Evolutionary conservation across 768 basidiomycete species (phyloP).

Genomic region (Cubamyces lactineus): DNA sequence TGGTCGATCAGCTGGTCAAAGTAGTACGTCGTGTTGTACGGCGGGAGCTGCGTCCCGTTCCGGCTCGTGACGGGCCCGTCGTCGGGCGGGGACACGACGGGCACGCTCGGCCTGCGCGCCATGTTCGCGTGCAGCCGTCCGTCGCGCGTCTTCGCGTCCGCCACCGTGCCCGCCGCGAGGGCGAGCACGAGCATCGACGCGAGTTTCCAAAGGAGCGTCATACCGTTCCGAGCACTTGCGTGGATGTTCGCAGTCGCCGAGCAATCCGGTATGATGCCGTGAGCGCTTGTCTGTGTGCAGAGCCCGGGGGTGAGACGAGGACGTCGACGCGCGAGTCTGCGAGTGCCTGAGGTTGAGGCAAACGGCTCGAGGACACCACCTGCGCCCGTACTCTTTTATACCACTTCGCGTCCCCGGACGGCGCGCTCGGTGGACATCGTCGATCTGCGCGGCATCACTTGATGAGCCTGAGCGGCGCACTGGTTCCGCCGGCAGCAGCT

Average conservation of each 20-base stretch:
- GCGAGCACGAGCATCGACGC: slow-evolving; percentile 18
- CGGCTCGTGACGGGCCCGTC: slow-evolving; percentile 28
- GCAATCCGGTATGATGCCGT: too few species aligned
- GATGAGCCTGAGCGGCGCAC: neutral
- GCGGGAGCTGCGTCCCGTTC: slow-evolving; percentile 34
- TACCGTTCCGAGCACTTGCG: neutral
- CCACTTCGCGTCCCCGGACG: too few species aligned
- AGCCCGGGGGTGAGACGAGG: neutral
- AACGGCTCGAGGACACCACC: neutral
- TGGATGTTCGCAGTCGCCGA: too few species aligned
- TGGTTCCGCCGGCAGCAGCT: slow-evolving; percentile 5
- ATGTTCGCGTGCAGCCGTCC: slow-evolving; percentile 30
- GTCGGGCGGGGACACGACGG: slow-evolving; percentile 23
- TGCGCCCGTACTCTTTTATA: neutral
- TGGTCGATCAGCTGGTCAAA: slow-evolving; percentile 62
- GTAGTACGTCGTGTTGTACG: slow-evolving; percentile 44
- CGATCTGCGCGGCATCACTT: slow-evolving; percentile 12
- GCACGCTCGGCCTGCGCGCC: slow-evolving; percentile 27
- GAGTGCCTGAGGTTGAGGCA: neutral
- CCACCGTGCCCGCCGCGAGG: slow-evolving; percentile 14
- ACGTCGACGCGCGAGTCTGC: neutral
- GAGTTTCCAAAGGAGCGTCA: slow-evolving; percentile 17
- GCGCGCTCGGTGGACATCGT: neutral
- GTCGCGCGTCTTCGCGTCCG: slow-evolving; percentile 24
- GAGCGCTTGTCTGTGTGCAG: too few species aligned